Evolutionary conservation across 2,329 filamentous ascomycete genomes (phyloP), one percentile per base, ranked within the genome.

Genomic region (Pseudopyricularia javanii): DNA sequence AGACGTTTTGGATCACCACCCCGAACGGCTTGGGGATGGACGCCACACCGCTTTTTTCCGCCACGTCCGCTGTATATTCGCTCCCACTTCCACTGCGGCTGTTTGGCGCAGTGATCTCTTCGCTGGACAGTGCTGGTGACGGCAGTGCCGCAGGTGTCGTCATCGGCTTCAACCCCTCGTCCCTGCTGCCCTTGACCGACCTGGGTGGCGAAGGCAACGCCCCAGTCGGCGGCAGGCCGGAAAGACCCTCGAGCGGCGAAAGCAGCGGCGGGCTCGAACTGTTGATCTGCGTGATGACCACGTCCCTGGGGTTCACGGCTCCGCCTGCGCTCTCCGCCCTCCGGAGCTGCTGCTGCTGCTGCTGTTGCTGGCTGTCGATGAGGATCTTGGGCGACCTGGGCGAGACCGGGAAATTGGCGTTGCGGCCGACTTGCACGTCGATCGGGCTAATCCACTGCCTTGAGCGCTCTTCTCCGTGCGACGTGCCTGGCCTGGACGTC

Each of bases 241-340:
- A 37, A 53, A 26, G 22, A 2, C 37, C 37, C 37, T 43, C 37
- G 37, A 43, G 37, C 7, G 59, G 55, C n/a, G 54, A 52, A n/a
- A 49, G 9, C 49, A 15, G 32, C 22, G 70, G 68, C 55, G 66
- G 63, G 52, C 64, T 67, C 47, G 60, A 58, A 26, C 72, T 78
- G 37, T 78, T 82, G 57, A 80, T 78, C 11, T 86, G 82, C 64
- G 78, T 85, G 64, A 68, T 84, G 52, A 72, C 77, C 49, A 43
- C 37, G 2, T n/a, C n/a, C 37, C 22, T 20, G 37, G 17, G 8
- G 7, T 12, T 20, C 3, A 2, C 37, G 1, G 14, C 37, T n/a
- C n/a, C n/a, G n/a, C n/a, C n/a, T n/a, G n/a, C n/a, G n/a, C n/a
- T n/a, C n/a, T n/a, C n/a, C n/a, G n/a, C n/a, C n/a, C n/a, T n/a